Evolutionary conservation across 352 stramenopile genomes (phyloP), one percentile per base, ranked within the genome.

Genomic region (Phytopythium montanum): DNA sequence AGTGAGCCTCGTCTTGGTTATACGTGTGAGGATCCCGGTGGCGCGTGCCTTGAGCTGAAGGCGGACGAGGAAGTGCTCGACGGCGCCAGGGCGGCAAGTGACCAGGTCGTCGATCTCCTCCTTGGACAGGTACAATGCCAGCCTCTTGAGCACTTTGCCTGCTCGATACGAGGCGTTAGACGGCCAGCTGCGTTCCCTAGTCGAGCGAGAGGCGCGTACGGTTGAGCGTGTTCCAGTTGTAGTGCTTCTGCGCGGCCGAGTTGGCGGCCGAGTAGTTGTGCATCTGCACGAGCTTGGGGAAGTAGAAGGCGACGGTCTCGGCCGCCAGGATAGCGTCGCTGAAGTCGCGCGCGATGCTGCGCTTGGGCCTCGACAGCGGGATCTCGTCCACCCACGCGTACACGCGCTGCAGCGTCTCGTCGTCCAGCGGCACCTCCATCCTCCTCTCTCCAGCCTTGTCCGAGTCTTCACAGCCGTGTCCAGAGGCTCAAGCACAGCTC

Each of bases 371-470:
- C 25, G 87, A 97, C 14, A 99, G 71, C 50, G 94, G 90, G 60
- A 98, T 97, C 62, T 97, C 88, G 52, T 98, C 94, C 58, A 99
- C 94, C 95, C 95, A 98, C 29, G 88, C 87, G 65, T 98, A 98
- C 59, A 98, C 68, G 34, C 90, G 87, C 72, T 97, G 90, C 51
- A 98, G 69, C 34, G 92, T 92, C 45, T 96, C 92, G 66, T 98
- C 91, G 60, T 95, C 85, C 26, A 94, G 74, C 39, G 75, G 71
- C 33, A 82, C 55, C 56, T 89, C 66, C 74, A 88, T 88, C 55
- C 56, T 62, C 23, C n/a, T 25, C 23, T 8, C 1, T 48, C 13
- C 1, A n/a, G 19, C n/a, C 21, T 50, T 21, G 18, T 13, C 19
- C 19, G 6, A n/a, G 9, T 25, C 19, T 18, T 18, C 23, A 10